These are phyloP conservation scores for Hsuehochloa calcarea DNA, from an alignment of 176 grass and related monocot genomes.

Conservation along the genomic window DNA sequence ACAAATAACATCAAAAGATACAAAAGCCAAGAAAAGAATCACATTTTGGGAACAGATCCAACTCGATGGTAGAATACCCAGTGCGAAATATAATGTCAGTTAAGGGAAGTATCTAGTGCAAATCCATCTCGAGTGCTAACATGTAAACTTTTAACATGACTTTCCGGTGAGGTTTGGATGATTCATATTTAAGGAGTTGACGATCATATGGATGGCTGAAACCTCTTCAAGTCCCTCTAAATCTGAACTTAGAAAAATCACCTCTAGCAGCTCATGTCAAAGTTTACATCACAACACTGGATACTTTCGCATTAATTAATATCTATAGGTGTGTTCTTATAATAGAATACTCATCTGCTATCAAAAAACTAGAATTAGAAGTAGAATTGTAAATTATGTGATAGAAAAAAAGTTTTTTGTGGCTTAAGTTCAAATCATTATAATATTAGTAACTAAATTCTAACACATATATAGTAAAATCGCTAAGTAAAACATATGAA, in stretches of 20 bases:
- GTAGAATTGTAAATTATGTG: not conserved
- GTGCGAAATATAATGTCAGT: not conserved
- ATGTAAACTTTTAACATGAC: not conserved
- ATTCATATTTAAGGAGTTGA: not conserved
- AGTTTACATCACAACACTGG: not conserved
- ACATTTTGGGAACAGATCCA: not conserved
- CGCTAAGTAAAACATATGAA: not conserved
- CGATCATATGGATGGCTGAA: not conserved
- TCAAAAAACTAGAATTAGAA: not conserved
- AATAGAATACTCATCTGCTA: not conserved
- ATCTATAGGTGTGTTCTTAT: not conserved
- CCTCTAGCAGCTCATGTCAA: not conserved
- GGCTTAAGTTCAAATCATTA: not conserved
- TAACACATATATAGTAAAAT: not conserved
- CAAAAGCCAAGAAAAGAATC: not conserved
- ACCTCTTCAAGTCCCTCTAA: not conserved
- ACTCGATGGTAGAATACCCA: not conserved
- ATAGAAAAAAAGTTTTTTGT: not conserved
- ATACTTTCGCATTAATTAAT: not conserved
- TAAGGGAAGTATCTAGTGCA: not conserved
- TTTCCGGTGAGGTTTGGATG: not conserved
- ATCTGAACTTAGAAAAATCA: slow-evolving; percentile 3
- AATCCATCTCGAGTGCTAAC: not conserved
- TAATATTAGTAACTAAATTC: not conserved
- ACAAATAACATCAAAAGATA: not conserved